These are phyloP conservation scores for Aphanomyces invadans DNA, from an alignment of 352 stramenopile genomes.

Conservation along the genomic window DNA sequence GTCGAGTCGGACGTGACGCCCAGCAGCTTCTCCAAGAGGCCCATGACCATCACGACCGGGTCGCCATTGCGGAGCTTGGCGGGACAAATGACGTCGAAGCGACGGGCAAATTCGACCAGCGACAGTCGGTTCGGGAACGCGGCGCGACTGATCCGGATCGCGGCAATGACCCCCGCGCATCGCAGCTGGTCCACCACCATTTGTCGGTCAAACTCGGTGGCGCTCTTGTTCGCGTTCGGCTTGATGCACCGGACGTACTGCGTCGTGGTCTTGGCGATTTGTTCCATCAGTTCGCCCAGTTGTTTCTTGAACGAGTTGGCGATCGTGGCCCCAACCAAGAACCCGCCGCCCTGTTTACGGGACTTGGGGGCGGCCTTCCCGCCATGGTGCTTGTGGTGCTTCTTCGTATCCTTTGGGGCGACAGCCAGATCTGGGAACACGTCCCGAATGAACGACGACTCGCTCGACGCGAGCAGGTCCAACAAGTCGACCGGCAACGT, in stretches of 20 bases:
- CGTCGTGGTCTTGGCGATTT: slow-evolving; percentile 80
- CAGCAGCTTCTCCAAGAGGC: slow-evolving; percentile 50
- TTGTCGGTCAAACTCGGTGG: slow-evolving; percentile 68
- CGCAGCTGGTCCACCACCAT: slow-evolving; percentile 87
- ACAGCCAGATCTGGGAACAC: slow-evolving; percentile 46
- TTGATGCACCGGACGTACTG: slow-evolving; percentile 89
- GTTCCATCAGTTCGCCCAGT: slow-evolving; percentile 76
- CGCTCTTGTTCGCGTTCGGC: slow-evolving; percentile 83
- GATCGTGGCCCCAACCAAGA: slow-evolving; percentile 77
- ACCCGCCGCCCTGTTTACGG: slow-evolving; percentile 50
- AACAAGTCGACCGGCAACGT: slow-evolving; percentile 76
- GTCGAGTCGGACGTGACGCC: slow-evolving; percentile 29
- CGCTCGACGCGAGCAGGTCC: slow-evolving; percentile 55
- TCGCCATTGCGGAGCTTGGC: slow-evolving; percentile 48
- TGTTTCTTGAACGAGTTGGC: slow-evolving; percentile 81
- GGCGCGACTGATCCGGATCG: slow-evolving; percentile 81
- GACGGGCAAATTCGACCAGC: slow-evolving; percentile 74
- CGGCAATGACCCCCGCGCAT: slow-evolving; percentile 84
- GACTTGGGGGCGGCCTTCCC: slow-evolving; percentile 28
- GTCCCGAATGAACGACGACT: slow-evolving; percentile 48
- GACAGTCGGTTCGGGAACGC: slow-evolving; percentile 88
- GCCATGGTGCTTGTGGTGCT: no score
- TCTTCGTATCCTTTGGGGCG: slow-evolving; percentile 25
- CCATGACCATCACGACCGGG: slow-evolving; percentile 60
- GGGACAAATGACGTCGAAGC: slow-evolving; percentile 79